phyloP scores from a whole-genome alignment of 345 rosid genomes.

The Balakata baccata region DNA sequence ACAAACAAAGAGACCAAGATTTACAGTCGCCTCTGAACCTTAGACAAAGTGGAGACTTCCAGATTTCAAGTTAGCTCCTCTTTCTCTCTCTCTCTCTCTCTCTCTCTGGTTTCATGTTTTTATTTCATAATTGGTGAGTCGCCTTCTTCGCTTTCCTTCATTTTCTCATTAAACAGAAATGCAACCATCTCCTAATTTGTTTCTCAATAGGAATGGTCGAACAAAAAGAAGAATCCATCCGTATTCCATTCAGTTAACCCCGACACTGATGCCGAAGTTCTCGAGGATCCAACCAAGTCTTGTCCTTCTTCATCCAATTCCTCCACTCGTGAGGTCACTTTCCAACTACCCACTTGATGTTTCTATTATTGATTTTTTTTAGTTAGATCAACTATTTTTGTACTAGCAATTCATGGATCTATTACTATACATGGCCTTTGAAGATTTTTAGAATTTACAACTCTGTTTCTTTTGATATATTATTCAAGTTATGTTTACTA shows the following conservation, averaged over 20 bases:
- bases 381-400: background rate
- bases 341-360: background rate
- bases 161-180: background rate
- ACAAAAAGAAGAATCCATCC: slow-evolving; percentile 57
- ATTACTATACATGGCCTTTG: too few relatives aligned
- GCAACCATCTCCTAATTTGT: too few relatives aligned
- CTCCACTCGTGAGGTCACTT: slow-evolving; percentile 58
- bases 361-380: background rate
- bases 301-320: slow-evolving; percentile 53
- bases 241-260: slow-evolving; percentile 49
- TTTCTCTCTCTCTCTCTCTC: too few relatives aligned
- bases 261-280: slow-evolving; percentile 47
- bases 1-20: too few relatives aligned
- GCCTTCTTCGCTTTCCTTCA: background rate
- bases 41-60: too few relatives aligned
- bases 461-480: background rate
- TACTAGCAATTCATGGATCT: background rate
- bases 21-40: too few relatives aligned
- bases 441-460: too few relatives aligned
- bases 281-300: slow-evolving; percentile 60
- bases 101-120: too few relatives aligned
- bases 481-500: background rate
- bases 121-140: too few relatives aligned
- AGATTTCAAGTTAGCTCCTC: too few relatives aligned
- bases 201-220: slow-evolving; percentile 42